Evolutionary conservation across 2,329 filamentous ascomycete species (phyloP).

Genomic region (Bipolaris zeicola): DNA sequence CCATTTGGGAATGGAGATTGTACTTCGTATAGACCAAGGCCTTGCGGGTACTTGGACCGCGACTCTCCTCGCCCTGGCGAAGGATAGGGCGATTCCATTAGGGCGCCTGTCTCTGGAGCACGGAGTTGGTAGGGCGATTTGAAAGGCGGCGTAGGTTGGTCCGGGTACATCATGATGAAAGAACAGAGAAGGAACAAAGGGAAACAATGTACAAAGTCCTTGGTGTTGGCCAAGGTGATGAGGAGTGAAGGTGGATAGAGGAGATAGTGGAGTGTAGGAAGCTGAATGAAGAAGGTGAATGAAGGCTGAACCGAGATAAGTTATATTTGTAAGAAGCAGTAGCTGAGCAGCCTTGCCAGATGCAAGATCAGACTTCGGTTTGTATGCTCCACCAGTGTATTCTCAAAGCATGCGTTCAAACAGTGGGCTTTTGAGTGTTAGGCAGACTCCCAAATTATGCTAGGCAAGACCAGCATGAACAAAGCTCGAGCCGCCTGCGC

Average conservation of each 20-base stretch:
- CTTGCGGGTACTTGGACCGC: constrained; percentile 38
- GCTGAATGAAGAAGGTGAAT: constrained; percentile 23
- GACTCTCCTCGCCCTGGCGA: constrained; percentile 42
- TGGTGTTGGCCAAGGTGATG: constrained; percentile 2
- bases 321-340: constrained; percentile 39
- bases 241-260: constrained; percentile 12
- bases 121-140: constrained; percentile 46
- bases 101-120: constrained; percentile 12
- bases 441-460: constrained; percentile 47
- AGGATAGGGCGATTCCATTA: constrained; percentile 44
- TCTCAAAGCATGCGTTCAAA: constrained; percentile 33
- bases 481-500: constrained; percentile 40
- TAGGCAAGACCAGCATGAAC: constrained; percentile 33
- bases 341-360: constrained; percentile 29
- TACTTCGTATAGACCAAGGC: constrained; percentile 44
- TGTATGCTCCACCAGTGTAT: constrained; percentile 45
- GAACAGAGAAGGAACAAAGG: constrained; percentile 10
- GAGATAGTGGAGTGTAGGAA: constrained; percentile 12
- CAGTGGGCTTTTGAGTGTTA: constrained; percentile 42
- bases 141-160: constrained; percentile 43
- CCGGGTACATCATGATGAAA: constrained; percentile 34
- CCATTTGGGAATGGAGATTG: constrained; percentile 29
- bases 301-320: constrained; percentile 34
- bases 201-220: constrained; percentile 14
- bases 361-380: constrained; percentile 29